These are phyloP conservation scores for Diaporthe caulivora DNA, from an alignment of 2,329 filamentous ascomycete species.

Conservation along the genomic window DNA sequence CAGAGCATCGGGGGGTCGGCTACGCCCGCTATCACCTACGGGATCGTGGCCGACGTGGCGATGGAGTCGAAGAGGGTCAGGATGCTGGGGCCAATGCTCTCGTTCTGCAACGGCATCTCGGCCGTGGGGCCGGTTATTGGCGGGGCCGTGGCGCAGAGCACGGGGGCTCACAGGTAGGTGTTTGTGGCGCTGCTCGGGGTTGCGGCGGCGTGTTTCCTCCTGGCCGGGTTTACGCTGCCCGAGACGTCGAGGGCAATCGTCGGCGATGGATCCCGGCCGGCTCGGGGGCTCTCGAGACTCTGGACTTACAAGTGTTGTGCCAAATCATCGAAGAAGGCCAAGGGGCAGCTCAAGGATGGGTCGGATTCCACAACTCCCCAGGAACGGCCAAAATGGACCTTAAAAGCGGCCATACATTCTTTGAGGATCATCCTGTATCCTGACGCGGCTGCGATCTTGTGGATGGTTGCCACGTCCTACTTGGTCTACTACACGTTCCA, in stretches of 20 bases:
- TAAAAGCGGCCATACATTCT: slow-evolving; percentile 53
- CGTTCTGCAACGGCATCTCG: slow-evolving; percentile 62
- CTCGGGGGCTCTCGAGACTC: slow-evolving; percentile 63
- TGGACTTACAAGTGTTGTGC: slow-evolving; percentile 54
- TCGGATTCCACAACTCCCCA: background rate
- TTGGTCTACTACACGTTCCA: slow-evolving; percentile 65
- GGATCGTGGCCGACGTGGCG: slow-evolving; percentile 76
- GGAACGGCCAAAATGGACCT: background rate
- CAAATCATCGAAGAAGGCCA: slow-evolving; percentile 46
- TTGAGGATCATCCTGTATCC: slow-evolving; percentile 64
- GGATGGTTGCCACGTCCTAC: slow-evolving; percentile 54
- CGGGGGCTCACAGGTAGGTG: slow-evolving; percentile 69
- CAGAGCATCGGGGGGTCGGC: slow-evolving; percentile 73
- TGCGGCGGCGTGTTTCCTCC: slow-evolving; percentile 51
- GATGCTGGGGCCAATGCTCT: slow-evolving; percentile 74
- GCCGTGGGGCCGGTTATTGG: slow-evolving; percentile 38
- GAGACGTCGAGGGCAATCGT: slow-evolving; percentile 67
- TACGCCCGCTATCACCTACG: slow-evolving; percentile 74
- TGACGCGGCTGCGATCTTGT: slow-evolving; percentile 63
- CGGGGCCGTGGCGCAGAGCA: slow-evolving; percentile 36
- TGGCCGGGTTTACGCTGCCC: slow-evolving; percentile 63
- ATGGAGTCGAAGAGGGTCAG: slow-evolving; percentile 73
- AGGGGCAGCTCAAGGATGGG: slow-evolving; percentile 62
- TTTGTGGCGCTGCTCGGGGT: slow-evolving; percentile 69
- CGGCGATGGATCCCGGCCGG: slow-evolving; percentile 51